Evolutionary conservation across 768 basidiomycete genomes (phyloP), one percentile per base, ranked within the genome.

Genomic region (Mycena pura): DNA sequence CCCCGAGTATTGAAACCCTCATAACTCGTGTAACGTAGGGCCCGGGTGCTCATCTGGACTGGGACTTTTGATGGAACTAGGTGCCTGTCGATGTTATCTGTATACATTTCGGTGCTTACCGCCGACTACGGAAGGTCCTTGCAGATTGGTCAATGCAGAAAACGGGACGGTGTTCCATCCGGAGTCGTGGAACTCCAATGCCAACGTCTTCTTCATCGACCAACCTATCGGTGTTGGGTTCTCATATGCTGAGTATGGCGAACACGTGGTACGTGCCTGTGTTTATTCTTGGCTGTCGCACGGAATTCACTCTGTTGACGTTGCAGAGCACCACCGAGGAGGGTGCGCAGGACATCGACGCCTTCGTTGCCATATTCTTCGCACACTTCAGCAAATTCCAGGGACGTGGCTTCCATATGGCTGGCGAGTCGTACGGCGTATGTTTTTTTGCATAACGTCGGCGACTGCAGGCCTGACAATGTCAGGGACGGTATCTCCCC

Each of bases 41-140:
- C 74, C 74, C 28, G 77, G 76, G 40, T 75, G 82, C 63, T 75
- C 74, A 0, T 73, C 77, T 2, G 77, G 86, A 21, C 68, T 88
- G 1, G 90, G 88, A 5, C 73, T 91, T 15, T 87, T 91, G 64
- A 89, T 90, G 88, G 90, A 91, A 72, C 76, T 82, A 60, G 90
- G 90, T 66, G 6, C 46, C 44, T 31, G 25, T 45, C 25, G 15
- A 3, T n/a, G 15, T 17, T 0, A 13, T 11, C 15, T 17, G 19
- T 17, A 19, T 34, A 34, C 10, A 7, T 11, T 43, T 31, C 17
- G 10, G 19, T 28, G 3, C 14, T 34, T 11, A 60, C 29, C 32
- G 6, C 40, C 6, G 21, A 40, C 2, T 34, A 24, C 24, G 9
- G 1, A 36, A 86, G 88, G 90, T n/a, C 92, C 92, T 1, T 94